Evolutionary conservation across 495 filamentous ascomycete species (phyloP).

Genomic region (Amniculicola lignicola): DNA sequence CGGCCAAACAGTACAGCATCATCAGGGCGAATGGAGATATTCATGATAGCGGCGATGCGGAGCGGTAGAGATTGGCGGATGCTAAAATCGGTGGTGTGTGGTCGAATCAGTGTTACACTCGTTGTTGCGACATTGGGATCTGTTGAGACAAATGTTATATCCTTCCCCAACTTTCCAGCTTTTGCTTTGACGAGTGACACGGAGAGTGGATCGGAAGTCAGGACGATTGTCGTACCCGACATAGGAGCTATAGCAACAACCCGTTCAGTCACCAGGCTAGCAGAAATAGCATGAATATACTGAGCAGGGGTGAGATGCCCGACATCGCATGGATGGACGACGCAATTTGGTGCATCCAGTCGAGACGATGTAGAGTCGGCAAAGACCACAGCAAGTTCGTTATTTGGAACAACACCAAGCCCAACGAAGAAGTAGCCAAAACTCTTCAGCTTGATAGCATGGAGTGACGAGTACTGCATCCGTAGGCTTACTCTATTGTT

Average conservation of each 20-base stretch:
- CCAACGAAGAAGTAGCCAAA: not conserved
- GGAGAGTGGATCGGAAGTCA: not conserved
- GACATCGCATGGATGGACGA: not conserved
- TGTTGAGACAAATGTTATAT: conserved; percentile 2
- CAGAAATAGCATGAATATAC: not conserved
- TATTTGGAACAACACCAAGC: not conserved
- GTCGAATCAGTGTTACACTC: not conserved
- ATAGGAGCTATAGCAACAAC: not conserved
- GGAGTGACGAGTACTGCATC: not conserved
- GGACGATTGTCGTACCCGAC: not conserved
- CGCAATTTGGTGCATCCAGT: not conserved
- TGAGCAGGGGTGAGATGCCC: not conserved
- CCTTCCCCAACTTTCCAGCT: not conserved
- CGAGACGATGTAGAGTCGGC: not conserved
- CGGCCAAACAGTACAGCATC: not conserved
- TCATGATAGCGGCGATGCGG: not conserved
- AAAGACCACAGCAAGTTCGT: not conserved
- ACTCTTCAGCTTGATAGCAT: not conserved
- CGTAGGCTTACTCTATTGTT: not conserved
- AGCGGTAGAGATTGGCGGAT: not conserved
- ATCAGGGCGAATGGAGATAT: not conserved
- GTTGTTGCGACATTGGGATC: not conserved
- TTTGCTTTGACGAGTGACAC: not conserved
- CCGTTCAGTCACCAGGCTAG: not conserved
- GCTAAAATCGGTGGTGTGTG: not conserved